Percentiles rank a stretch among this genome's conserved stretches.
Evolutionary conservation across 1,284 basidiomycete genomes (phyloP).

Genomic region (Boletus smithii): DNA sequence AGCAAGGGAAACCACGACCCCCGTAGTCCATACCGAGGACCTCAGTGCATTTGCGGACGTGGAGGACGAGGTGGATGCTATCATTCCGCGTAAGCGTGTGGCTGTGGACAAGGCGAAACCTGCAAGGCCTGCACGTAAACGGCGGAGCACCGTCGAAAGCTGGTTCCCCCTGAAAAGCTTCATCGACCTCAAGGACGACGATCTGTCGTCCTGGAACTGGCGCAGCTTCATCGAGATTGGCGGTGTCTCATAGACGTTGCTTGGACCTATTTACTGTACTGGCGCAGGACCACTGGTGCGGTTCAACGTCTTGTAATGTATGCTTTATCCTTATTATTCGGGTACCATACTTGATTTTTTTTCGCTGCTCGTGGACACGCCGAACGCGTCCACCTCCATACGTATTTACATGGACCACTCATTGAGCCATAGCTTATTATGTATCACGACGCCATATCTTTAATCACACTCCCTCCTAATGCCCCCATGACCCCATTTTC

Average conservation of each 20-base stretch:
- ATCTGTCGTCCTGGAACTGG: conserved; percentile 47
- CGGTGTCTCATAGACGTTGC: conserved; percentile 27
- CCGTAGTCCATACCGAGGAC: conserved; percentile 13
- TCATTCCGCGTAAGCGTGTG: conserved; percentile 12
- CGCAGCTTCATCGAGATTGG: conserved; percentile 61
- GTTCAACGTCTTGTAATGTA: conserved; percentile 13
- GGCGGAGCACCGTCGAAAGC: conserved; percentile 42
- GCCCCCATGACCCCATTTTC: conserved; percentile 5
- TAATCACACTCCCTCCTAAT: conserved; percentile 9
- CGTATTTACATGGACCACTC: conserved; percentile 25
- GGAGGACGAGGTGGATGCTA: conserved; percentile 31
- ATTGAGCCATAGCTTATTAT: conserved; percentile 20
- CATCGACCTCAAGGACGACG: conserved; percentile 59
- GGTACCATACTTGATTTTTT: conserved; percentile 14
- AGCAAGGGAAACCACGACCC: background rate
- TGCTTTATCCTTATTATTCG: conserved; percentile 7
- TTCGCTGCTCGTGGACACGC: conserved; percentile 1
- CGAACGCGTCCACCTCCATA: conserved; percentile 13
- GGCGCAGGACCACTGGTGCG: conserved; percentile 9
- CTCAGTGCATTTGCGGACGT: conserved; percentile 27
- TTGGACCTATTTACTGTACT: background rate
- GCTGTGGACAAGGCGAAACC: background rate
- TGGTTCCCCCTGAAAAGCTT: conserved; percentile 55
- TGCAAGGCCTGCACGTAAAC: conserved; percentile 21
- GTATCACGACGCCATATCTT: conserved; percentile 12